Percentiles rank a stretch among this genome's conserved stretches.
Conservation (phyloP, 2,329 filamentous ascomycete species). For the Cephalotrichum gorgonifer region DNA sequence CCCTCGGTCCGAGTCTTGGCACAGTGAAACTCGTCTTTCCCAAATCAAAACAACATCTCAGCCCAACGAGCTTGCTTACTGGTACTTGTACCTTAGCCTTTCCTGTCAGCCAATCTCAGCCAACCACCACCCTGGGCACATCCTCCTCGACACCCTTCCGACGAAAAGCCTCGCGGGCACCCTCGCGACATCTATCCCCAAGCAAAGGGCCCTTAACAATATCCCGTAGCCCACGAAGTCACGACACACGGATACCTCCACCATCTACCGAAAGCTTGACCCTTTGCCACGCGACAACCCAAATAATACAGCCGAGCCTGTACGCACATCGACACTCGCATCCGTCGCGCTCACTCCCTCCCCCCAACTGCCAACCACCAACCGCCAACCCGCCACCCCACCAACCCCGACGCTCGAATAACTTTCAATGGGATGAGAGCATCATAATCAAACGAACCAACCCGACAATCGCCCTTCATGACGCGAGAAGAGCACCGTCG, state of each 20-base stretch:
- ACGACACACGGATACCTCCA: neutral
- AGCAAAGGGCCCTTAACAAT: neutral
- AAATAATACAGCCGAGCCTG: neutral
- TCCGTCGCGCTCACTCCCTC: neutral
- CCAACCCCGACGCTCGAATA: neutral
- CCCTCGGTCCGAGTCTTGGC: slow-evolving; percentile 1
- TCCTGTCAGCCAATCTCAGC: slow-evolving; percentile 1
- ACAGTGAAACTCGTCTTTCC: too few species aligned
- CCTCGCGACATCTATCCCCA: neutral
- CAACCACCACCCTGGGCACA: neutral
- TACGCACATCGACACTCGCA: neutral
- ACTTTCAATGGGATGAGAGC: neutral
- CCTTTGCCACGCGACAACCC: neutral
- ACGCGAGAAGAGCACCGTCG: slow-evolving; percentile 5
- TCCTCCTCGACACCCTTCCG: neutral
- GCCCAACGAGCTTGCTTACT: slow-evolving; percentile 1
- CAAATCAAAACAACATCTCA: slow-evolving; percentile 7
- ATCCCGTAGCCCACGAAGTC: neutral
- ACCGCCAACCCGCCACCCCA: neutral
- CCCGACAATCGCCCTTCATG: slow-evolving; percentile 1
- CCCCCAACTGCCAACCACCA: neutral
- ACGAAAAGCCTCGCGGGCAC: neutral
- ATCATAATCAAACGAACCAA: neutral
- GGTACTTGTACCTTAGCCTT: neutral
- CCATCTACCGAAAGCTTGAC: neutral